phyloP scores from a whole-genome alignment of 148 eudicot species.

The Rhododendron griersonianum region DNA sequence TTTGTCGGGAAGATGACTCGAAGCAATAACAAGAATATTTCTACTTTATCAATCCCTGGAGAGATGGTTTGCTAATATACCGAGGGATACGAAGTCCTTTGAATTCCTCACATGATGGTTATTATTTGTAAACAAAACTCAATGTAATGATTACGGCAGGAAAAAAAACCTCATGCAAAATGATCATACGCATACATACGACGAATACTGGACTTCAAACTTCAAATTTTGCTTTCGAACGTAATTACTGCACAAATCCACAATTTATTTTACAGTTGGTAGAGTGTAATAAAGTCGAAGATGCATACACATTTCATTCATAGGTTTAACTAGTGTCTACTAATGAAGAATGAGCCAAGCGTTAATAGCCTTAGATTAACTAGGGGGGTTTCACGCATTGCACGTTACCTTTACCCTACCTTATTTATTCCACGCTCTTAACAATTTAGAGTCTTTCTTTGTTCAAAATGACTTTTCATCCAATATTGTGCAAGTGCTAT shows the following conservation, averaged over 20 bases:
- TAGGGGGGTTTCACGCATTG: not conserved
- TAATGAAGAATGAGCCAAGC: not conserved
- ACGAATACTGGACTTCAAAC: not conserved
- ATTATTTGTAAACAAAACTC: not conserved
- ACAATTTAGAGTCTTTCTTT: not conserved
- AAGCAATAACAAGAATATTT: not conserved
- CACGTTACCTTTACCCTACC: not conserved
- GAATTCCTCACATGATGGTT: not conserved
- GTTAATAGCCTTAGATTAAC: not conserved
- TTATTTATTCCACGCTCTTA: no score
- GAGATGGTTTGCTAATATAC: not conserved
- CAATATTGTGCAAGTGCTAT: not conserved
- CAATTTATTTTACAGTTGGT: not conserved
- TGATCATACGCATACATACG: not conserved
- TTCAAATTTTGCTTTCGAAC: not conserved
- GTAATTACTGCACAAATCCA: not conserved
- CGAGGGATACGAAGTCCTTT: no score
- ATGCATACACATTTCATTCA: not conserved
- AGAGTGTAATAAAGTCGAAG: not conserved
- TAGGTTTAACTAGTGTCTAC: not conserved
- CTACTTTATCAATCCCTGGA: not conserved
- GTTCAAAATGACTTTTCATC: not conserved
- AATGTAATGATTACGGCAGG: not conserved
- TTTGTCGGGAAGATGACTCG: not conserved
- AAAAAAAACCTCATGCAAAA: not conserved